Conservation (phyloP, 2,329 filamentous ascomycete species). For the Kalaharituber pfeilii region DNA sequence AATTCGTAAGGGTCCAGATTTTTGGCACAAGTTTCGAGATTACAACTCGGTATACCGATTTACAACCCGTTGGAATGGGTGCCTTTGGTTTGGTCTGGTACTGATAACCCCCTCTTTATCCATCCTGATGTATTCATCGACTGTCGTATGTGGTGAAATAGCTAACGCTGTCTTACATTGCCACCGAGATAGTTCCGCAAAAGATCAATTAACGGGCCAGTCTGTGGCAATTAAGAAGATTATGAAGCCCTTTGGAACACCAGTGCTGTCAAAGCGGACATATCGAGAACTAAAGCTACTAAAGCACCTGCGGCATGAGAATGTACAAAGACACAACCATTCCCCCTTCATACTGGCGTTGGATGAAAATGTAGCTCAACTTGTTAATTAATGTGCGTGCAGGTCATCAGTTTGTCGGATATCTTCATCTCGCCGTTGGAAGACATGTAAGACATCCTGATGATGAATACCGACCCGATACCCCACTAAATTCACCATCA, state of each 20-base stretch:
- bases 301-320: conserved; percentile 93
- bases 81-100: conserved; percentile 98
- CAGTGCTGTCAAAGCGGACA: conserved; percentile 89
- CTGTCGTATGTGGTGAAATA: conserved; percentile 3
- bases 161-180: conserved; percentile 5
- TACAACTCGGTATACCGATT: conserved; percentile 93
- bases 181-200: conserved; percentile 54
- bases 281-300: conserved; percentile 94
- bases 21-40: conserved; percentile 99
- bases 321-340: conserved; percentile 42
- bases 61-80: conserved; percentile 97
- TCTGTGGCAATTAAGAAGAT: conserved; percentile 99
- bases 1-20: conserved; percentile 98
- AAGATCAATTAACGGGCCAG: conserved; percentile 91
- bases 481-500: conserved; percentile 27
- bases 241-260: conserved; percentile 99
- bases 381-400: conserved; percentile 13
- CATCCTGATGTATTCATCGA: not conserved
- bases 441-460: conserved; percentile 59
- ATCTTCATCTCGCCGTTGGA: conserved; percentile 99
- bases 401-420: conserved; percentile 96
- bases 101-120: conserved; percentile 3
- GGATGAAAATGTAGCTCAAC: not conserved
- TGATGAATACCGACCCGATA: not conserved
- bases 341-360: too few species aligned